Conservation (phyloP, 1,139 yeast genomes). For the Eremothecium gossypii region DNA sequence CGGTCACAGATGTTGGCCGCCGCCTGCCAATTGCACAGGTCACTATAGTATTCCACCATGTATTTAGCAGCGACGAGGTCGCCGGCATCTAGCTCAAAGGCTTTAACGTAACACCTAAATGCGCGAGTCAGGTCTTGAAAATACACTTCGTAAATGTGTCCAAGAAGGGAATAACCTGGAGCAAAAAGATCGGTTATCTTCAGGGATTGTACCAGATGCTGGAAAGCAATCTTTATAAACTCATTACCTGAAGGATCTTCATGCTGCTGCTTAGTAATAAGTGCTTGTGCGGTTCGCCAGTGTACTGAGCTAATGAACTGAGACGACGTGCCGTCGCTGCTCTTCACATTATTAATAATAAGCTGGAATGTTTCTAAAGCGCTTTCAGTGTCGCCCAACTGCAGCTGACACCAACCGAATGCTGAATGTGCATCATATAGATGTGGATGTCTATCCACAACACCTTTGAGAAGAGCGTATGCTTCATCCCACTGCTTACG, state of each 20-base stretch:
- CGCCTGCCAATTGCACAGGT: conserved; percentile 68
- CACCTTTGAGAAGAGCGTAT: conserved; percentile 40
- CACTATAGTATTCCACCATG: conserved; percentile 60
- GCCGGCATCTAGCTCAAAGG: conserved; percentile 76
- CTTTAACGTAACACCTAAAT: conserved; percentile 78
- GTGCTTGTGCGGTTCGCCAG: conserved; percentile 70
- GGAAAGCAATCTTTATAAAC: conserved; percentile 37
- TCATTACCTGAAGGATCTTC: conserved; percentile 21
- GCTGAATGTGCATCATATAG: conserved; percentile 59
- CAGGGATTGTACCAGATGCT: conserved; percentile 50
- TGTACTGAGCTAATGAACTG: conserved; percentile 51
- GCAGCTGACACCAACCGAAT: conserved; percentile 69
- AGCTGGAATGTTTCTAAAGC: conserved; percentile 47
- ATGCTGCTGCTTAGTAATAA: conserved; percentile 29
- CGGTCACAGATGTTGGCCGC: conserved; percentile 68
- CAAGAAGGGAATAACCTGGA: conserved; percentile 72
- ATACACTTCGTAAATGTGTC: conserved; percentile 52
- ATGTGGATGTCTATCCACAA: conserved; percentile 41
- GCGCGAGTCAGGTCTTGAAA: conserved; percentile 60
- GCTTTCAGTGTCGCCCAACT: conserved; percentile 38
- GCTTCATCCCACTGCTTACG: conserved; percentile 52
- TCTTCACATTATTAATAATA: conserved; percentile 39
- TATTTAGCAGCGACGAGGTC: conserved; percentile 68
- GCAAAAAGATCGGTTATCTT: conserved; percentile 58
- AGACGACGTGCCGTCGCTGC: conserved; percentile 42